Base-by-base conservation (phyloP, 2,329 filamentous ascomycete species). In the Curvularia spicifera region DNA sequence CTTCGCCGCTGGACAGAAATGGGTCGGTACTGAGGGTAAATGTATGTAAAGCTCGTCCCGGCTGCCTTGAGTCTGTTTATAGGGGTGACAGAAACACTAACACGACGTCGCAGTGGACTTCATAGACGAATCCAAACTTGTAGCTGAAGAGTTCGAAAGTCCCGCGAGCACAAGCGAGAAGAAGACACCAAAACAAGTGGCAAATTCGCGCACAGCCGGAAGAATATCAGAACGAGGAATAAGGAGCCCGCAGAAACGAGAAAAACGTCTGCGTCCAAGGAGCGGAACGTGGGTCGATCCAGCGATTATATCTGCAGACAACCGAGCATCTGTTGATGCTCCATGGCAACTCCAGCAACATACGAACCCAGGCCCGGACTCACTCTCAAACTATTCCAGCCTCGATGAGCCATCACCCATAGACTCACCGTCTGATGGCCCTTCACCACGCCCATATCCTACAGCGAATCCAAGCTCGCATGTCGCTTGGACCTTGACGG, bases 71-170 rank as follows among this genome's bases (percentile, higher is more conserved):
- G 26, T 8, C 26, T 7, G 26, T 28, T 28, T 28, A 28, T 28
- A 28, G 6, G 26, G 26, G 6, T 1, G 8, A 28, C 26, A 8
- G 26, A 7, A 18, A 8, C 10, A 26, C 51, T 56, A 20, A 56
- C 7, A 8, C 18, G 5, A 18, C 29, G 9, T 39, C 15, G 9
- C 31, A 67, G 65, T 64, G 15, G 51, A 68, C 42, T 69, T 68
- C 43, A 44, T 69, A 10, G 59, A 69, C 18, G 64, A 67, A 33
- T 61, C 65, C 5, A 53, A 31, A 24, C 57, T 63, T 22, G 48
- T 66, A 43, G 56, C 58, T 37, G 57, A 63, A 18, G 59, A 67
- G 28, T 29, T 56, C n/a, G 53, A 60, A 37, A 31, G 35, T 33
- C 15, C 22, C 10, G 39, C 50, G 24, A 31, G 9, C 39, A 5